These are phyloP conservation scores for Lodderomyces elongisporus DNA, from an alignment of 1,139 yeast genomes.

Conservation along the genomic window DNA sequence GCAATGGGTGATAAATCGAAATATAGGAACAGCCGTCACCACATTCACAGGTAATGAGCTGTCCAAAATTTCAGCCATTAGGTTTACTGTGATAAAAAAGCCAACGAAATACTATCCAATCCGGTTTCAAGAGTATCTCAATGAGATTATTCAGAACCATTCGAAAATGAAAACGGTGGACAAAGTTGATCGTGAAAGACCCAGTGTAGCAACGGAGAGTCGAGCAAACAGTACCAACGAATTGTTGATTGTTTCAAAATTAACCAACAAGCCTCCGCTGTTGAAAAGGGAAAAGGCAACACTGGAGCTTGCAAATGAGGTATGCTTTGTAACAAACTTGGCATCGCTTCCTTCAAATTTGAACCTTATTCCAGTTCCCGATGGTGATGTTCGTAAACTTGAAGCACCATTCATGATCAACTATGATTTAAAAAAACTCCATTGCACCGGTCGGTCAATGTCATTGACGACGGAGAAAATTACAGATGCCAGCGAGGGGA, in stretches of 20 bases:
- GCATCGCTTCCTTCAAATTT: constrained; percentile 75
- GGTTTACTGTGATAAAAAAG: constrained; percentile 53
- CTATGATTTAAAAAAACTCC: constrained; percentile 67
- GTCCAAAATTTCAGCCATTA: constrained; percentile 57
- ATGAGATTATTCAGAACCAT: constrained; percentile 57
- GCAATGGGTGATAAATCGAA: constrained; percentile 83
- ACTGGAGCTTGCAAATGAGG: constrained; percentile 19
- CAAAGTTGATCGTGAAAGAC: constrained; percentile 6
- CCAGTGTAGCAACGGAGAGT: constrained; percentile 3
- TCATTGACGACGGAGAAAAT: constrained; percentile 59
- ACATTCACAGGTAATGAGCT: constrained; percentile 78
- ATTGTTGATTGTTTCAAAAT: constrained; percentile 7
- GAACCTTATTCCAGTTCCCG: constrained; percentile 63
- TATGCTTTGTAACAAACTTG: constrained; percentile 73
- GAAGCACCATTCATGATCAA: constrained; percentile 64
- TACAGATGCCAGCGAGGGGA: constrained; percentile 74
- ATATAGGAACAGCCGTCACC: constrained; percentile 62
- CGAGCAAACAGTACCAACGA: constrained; percentile 9
- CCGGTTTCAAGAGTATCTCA: constrained; percentile 54
- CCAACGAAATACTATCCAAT: constrained; percentile 56
- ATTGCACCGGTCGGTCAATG: constrained; percentile 83
- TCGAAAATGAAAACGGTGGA: constrained; percentile 44
- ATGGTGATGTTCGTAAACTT: constrained; percentile 52
- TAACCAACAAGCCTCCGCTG: constrained; percentile 5
- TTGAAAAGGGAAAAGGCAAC: constrained; percentile 5